A percentile compares a stretch with the other conserved stretches of the same genome.
phyloP scores from a whole-genome alignment of 768 basidiomycete genomes.

The Russula emetica region DNA sequence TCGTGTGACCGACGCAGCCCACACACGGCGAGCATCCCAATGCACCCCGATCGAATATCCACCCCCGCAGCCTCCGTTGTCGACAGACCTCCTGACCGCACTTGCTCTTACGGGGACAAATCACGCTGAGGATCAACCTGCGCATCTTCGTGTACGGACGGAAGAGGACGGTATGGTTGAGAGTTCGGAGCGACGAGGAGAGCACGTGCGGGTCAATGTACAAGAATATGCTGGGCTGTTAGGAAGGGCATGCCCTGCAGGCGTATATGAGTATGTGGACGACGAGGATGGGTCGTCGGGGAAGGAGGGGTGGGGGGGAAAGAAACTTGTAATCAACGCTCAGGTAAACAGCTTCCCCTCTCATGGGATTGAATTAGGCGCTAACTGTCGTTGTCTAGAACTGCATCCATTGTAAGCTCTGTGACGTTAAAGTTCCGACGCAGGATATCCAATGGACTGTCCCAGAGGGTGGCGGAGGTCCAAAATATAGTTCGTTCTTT shows the following conservation, averaged over 20 bases:
- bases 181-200: conserved; percentile 43
- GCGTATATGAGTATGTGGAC: conserved; percentile 94
- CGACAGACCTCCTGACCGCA: conserved; percentile 89
- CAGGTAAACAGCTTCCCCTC: conserved; percentile 52
- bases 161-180: conserved; percentile 36
- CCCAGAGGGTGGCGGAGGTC: conserved; percentile 94
- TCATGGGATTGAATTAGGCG: conserved; percentile 4
- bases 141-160: conserved; percentile 72
- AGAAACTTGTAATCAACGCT: conserved; percentile 92
- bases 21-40: conserved; percentile 62
- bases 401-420: conserved; percentile 92
- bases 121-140: conserved; percentile 93
- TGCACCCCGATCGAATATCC: conserved; percentile 83
- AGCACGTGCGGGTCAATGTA: conserved; percentile 74
- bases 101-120: conserved; percentile 90
- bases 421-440: conserved; percentile 93
- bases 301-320: conserved; percentile 68
- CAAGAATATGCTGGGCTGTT: conserved; percentile 82
- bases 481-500: conserved; percentile 75
- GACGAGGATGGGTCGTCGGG: conserved; percentile 45
- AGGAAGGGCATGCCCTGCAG: conserved; percentile 89
- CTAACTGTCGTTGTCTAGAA: conserved; percentile 50
- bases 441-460: conserved; percentile 98
- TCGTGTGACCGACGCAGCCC: conserved; percentile 54
- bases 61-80: conserved; percentile 79